Base-by-base conservation (phyloP, 2,329 filamentous ascomycete species). In the Penicillium sp. region DNA sequence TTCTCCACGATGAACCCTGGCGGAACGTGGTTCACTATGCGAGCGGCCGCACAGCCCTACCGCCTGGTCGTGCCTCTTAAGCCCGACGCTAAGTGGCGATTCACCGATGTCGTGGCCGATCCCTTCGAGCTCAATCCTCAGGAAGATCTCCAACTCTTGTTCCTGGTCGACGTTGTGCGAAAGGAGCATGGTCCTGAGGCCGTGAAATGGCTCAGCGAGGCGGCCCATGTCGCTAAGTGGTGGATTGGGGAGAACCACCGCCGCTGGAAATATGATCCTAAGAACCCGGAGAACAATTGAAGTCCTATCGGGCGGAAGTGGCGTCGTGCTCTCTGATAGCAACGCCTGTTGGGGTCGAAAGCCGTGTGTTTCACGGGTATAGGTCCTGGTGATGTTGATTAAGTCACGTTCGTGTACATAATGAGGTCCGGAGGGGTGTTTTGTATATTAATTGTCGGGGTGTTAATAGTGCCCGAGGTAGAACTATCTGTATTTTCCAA, bases 31-130 rank as follows among this genome's bases (percentile, higher is more conserved):
- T 74, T 83, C 82, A 61, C 80, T 81, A 65, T 87, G 91, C 75
- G 87, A 86, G 17, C 82, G 78, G 63, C 97, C 88, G 91, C 86
- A 87, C 67, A 91, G 92, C 79, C 74, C 43, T 74, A 83, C 95
- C 59, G 81, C 83, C 59, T 93, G 88, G 63, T 69, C 19, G 87
- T 97, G 53, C 87, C 90, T 5, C 87, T 93, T 67, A 84, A 90
- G 68, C 90, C 95, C 72, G 89, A 91, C 51, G 89, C 80, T 6
- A 64, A 66, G 40, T 75, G 68, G 59, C 57, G 65, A 27, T 78
- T 78, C 62, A 74, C 73, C 0, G 66, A 77, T 35, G 61, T 71
- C 17, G 61, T 60, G 2, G 62, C 55, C 3, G 76, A 78, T 52
- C 74, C 75, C 1, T 59, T 71, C 31, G 77, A 78, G 58, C 50